Percentiles rank a stretch among this genome's conserved stretches.
Conservation (phyloP, 345 rosid species). For the Gossypium thurberi region DNA sequence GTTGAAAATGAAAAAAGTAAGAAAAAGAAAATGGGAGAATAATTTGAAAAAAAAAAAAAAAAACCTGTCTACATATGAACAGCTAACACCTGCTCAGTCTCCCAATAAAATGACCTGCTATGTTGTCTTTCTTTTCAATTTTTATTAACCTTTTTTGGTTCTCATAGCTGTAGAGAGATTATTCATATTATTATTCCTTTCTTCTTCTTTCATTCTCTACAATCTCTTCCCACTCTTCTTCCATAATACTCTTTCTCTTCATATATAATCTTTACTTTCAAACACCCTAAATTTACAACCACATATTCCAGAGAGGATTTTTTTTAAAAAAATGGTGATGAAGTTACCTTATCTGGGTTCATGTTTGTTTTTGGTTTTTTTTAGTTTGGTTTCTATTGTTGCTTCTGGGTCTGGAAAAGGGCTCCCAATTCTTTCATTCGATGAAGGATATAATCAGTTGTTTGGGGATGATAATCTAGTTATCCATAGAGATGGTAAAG, state of each 20-base stretch:
- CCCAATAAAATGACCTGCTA: conserved; percentile 25
- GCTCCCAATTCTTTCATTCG: conserved; percentile 59
- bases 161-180: background rate
- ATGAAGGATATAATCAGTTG: conserved; percentile 81
- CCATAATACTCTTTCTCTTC: background rate
- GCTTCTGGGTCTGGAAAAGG: conserved; percentile 49
- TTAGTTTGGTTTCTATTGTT: conserved; percentile 31
- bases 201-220: background rate
- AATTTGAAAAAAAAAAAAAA: too few relatives aligned
- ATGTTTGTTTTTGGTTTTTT: conserved; percentile 26
- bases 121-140: conserved; percentile 6
- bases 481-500: conserved; percentile 66
- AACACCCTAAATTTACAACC: background rate
- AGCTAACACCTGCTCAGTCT: conserved; percentile 27
- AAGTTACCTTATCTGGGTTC: conserved; percentile 13
- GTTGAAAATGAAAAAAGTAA: too few relatives aligned
- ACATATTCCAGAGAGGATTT: background rate
- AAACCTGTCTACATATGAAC: conserved; percentile 10
- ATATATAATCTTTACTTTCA: background rate
- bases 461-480: conserved; percentile 79
- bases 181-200: conserved; percentile 12
- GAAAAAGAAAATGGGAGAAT: too few relatives aligned
- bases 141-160: conserved; percentile 18
- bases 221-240: too few relatives aligned
- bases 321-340: conserved; percentile 27